Conservation (phyloP, 768 basidiomycete species). For the Mycena filopes region DNA sequence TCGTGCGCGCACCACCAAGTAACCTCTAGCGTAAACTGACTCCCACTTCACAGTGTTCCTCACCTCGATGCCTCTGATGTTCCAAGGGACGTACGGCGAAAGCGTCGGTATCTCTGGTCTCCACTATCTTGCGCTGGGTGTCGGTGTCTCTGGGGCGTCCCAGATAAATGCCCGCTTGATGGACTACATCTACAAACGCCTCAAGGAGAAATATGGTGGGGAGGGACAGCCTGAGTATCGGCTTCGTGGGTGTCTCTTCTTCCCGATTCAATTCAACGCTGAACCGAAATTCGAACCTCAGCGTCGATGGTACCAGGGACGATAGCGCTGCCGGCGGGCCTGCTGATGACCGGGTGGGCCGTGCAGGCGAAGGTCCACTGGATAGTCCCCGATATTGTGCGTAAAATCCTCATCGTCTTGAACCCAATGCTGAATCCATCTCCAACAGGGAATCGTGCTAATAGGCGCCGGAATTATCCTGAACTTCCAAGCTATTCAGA, state of each 20-base stretch:
- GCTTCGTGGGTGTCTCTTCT: slow-evolving; percentile 48
- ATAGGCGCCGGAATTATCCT: slow-evolving; percentile 69
- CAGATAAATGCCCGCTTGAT: slow-evolving; percentile 65
- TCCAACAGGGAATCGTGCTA: slow-evolving; percentile 61
- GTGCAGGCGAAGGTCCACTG: slow-evolving; percentile 68
- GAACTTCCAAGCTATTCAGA: slow-evolving; percentile 63
- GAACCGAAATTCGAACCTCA: slow-evolving; percentile 34
- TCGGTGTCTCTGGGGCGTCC: slow-evolving; percentile 65
- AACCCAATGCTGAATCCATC: too few species aligned
- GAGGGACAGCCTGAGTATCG: slow-evolving; percentile 62
- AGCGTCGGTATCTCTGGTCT: slow-evolving; percentile 68
- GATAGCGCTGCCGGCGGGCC: slow-evolving; percentile 69
- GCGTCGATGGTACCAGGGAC: slow-evolving; percentile 71
- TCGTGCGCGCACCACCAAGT: not conserved
- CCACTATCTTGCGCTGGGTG: slow-evolving; percentile 77
- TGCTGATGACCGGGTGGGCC: slow-evolving; percentile 79
- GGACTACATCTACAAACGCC: slow-evolving; percentile 66
- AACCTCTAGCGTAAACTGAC: not conserved
- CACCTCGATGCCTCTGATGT: slow-evolving; percentile 72
- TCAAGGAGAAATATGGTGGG: slow-evolving; percentile 56
- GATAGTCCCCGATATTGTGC: slow-evolving; percentile 76
- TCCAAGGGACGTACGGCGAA: slow-evolving; percentile 63
- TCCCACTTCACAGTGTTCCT: slow-evolving; percentile 61
- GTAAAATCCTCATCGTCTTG: slow-evolving; percentile 29
- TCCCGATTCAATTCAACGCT: not conserved